Evolutionary conservation across 139 green algal genomes (phyloP).

Genomic region (Yamagishiella unicocca): DNA sequence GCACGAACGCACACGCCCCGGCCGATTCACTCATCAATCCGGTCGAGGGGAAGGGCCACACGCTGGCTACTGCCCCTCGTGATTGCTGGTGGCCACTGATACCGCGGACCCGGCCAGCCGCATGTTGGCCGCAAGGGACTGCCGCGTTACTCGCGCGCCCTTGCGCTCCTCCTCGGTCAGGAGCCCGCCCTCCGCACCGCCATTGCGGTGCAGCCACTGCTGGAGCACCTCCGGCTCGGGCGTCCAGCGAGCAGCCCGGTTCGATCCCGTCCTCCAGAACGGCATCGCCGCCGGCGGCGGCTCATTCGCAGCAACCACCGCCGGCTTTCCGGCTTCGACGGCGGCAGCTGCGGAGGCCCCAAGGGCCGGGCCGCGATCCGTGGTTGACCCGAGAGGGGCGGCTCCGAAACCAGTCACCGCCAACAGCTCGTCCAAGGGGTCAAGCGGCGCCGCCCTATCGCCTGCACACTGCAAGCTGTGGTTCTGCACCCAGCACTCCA

Average conservation of each 20-base stretch:
- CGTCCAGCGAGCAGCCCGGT: not conserved
- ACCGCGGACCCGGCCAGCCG: no score
- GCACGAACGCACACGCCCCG: no score
- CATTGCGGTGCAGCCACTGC: not conserved
- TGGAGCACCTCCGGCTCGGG: slow-evolving; percentile 12
- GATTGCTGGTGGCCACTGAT: no score
- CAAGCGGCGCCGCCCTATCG: not conserved
- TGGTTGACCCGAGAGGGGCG: no score
- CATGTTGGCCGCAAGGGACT: not conserved
- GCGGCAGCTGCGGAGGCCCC: not conserved
- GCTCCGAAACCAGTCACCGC: not conserved
- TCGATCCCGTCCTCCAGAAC: not conserved
- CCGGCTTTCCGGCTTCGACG: not conserved
- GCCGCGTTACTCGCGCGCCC: not conserved
- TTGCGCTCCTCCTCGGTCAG: not conserved
- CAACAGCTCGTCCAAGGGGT: slow-evolving; percentile 17
- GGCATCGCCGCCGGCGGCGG: not conserved
- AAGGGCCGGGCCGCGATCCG: no score
- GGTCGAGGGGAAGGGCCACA: no score
- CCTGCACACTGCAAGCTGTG: not conserved
- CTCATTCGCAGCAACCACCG: not conserved
- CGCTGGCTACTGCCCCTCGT: no score
- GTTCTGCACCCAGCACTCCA: slow-evolving; percentile 5
- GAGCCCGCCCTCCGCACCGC: not conserved
- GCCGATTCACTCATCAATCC: no score